These are phyloP conservation scores for Asterophora parasitica DNA, from an alignment of 768 basidiomycete genomes.

Conservation along the genomic window DNA sequence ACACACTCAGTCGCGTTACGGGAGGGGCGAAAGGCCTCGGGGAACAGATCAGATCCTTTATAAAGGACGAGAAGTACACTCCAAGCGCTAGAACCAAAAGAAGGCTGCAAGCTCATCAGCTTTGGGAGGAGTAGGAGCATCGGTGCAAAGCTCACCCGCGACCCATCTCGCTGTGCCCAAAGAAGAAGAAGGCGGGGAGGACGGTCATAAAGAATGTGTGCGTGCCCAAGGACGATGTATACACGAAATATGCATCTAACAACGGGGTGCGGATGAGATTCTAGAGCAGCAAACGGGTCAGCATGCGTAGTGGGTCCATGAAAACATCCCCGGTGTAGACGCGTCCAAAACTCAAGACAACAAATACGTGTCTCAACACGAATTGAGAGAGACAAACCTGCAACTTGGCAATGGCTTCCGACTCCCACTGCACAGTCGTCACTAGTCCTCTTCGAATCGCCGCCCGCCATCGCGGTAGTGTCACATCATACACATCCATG, in stretches of 20 bases:
- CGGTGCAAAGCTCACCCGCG: slow-evolving; percentile 50
- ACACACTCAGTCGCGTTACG: slow-evolving; percentile 80
- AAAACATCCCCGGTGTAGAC: no score
- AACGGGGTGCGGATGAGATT: slow-evolving; percentile 53
- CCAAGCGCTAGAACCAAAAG: slow-evolving; percentile 69
- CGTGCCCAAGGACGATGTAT: slow-evolving; percentile 74
- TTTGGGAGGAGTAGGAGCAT: slow-evolving; percentile 5
- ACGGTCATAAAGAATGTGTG: slow-evolving; percentile 94
- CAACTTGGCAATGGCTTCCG: slow-evolving; percentile 54
- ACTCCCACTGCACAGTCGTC: slow-evolving; percentile 52
- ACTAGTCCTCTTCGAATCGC: slow-evolving; percentile 52
- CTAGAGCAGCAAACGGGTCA: slow-evolving; percentile 24
- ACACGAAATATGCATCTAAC: slow-evolving; percentile 80
- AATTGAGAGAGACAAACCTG: slow-evolving; percentile 43
- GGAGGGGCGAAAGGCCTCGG: slow-evolving; percentile 91
- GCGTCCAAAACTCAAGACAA: no score
- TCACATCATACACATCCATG: slow-evolving; percentile 59
- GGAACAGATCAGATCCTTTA: slow-evolving; percentile 87
- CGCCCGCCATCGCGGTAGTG: slow-evolving; percentile 63
- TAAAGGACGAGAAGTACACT: slow-evolving; percentile 80
- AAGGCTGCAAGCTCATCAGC: slow-evolving; percentile 38
- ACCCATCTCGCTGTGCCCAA: slow-evolving; percentile 69
- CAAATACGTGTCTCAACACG: not conserved
- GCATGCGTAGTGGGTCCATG: not conserved
- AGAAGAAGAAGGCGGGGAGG: slow-evolving; percentile 85